A percentile compares a stretch with the other conserved stretches of the same genome.
phyloP scores from a whole-genome alignment of 495 filamentous ascomycete genomes.

The Copromyces sp. region DNA sequence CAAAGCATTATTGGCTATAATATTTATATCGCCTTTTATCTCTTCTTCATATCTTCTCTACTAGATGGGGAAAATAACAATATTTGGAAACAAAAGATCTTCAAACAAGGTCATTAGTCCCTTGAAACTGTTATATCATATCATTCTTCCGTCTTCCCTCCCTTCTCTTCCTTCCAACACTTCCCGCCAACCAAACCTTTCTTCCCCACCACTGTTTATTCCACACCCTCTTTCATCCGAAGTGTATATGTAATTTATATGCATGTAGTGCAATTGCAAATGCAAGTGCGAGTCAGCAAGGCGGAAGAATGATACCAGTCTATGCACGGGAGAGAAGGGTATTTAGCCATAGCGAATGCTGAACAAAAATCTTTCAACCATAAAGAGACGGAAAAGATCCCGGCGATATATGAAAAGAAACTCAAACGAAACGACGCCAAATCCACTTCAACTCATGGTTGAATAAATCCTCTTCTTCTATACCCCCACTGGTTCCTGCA shows the following conservation, averaged over 20 bases:
- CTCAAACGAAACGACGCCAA: background rate
- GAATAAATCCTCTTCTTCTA: background rate
- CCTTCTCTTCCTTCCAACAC: background rate
- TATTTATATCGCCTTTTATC: background rate
- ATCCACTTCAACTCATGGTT: background rate
- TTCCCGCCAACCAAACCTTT: background rate
- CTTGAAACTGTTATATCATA: background rate
- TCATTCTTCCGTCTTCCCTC: background rate
- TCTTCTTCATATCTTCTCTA: background rate
- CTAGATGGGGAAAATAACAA: background rate
- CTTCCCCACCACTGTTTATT: background rate
- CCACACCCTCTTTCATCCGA: background rate
- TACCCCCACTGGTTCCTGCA: background rate
- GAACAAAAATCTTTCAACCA: background rate
- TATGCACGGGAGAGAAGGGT: background rate
- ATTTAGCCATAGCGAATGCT: background rate
- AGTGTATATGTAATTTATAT: background rate
- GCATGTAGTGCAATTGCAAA: background rate
- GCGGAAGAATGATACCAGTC: background rate
- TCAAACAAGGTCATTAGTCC: background rate
- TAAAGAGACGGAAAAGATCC: background rate
- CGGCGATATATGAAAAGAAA: background rate
- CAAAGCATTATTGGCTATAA: background rate
- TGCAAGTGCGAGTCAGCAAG: background rate
- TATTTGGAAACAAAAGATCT: background rate